These are phyloP conservation scores for Diaporthe ilicicola DNA, from an alignment of 2,329 filamentous ascomycete species.

Conservation along the genomic window DNA sequence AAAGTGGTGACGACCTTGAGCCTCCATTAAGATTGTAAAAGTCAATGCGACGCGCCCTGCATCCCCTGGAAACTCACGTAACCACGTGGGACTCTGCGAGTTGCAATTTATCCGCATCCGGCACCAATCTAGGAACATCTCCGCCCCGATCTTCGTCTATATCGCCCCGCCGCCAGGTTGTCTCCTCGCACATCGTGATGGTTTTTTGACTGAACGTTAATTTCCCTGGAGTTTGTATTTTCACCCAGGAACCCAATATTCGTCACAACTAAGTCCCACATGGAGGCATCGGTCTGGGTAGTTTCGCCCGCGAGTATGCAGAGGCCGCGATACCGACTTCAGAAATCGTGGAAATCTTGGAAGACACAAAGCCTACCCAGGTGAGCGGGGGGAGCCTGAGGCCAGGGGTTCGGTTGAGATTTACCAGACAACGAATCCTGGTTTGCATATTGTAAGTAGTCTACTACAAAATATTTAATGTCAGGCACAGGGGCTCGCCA, in stretches of 20 bases:
- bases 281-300: not conserved
- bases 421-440: not conserved
- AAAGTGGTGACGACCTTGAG: not conserved
- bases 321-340: not conserved
- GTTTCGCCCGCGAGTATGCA: not conserved
- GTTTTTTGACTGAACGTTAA: not conserved
- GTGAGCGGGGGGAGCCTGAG: no score
- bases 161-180: not conserved
- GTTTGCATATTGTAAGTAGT: not conserved
- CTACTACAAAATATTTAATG: not conserved
- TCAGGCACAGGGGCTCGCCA: not conserved
- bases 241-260: not conserved
- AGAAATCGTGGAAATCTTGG: not conserved
- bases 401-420: no score
- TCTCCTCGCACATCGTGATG: not conserved
- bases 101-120: constrained; percentile 2
- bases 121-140: constrained; percentile 6
- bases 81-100: not conserved
- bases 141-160: not conserved
- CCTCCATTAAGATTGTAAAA: not conserved
- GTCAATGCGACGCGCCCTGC: not conserved
- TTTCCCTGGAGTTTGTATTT: not conserved
- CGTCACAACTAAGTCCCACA: not conserved
- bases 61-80: not conserved
- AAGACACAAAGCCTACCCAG: no score